Conservation (phyloP, 192 early-diverging fungal genomes). For the Obelidium mucronatum region DNA sequence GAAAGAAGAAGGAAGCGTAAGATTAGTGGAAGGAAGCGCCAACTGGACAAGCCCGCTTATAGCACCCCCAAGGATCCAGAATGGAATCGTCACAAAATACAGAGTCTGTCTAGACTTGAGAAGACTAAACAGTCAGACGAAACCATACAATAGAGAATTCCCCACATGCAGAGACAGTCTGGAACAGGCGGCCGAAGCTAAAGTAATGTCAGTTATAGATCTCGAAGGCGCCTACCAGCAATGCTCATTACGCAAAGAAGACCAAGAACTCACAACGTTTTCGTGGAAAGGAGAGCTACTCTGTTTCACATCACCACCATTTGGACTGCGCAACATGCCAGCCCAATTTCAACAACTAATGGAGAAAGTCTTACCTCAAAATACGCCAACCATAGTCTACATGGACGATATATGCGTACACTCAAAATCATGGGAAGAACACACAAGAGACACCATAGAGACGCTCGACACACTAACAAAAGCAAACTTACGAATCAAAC, state of each 20-base stretch:
- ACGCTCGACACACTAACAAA: neutral
- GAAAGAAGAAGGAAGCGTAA: neutral
- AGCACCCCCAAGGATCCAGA: neutral
- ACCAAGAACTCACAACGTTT: neutral
- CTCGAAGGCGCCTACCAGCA: conserved; percentile 15
- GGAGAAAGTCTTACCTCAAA: neutral
- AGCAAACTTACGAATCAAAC: conserved; percentile 5
- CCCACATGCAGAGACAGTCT: neutral
- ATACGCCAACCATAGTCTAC: neutral
- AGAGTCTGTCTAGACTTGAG: neutral
- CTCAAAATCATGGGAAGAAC: neutral
- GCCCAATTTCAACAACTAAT: conserved; percentile 4
- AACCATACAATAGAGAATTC: neutral
- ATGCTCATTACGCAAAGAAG: neutral
- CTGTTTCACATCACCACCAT: conserved; percentile 4
- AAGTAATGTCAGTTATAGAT: neutral
- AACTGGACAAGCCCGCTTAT: neutral
- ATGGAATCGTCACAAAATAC: neutral
- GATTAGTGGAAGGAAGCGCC: neutral
- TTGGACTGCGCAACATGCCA: neutral
- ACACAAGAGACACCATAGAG: neutral
- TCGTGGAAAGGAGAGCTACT: neutral
- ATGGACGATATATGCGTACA: conserved; percentile 12
- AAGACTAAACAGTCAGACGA: neutral
- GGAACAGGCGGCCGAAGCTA: neutral